Percentiles rank a stretch among this genome's conserved stretches.
These are phyloP conservation scores for Hyaloscypha hepaticicola DNA, from an alignment of 495 filamentous ascomycete genomes.

Conservation along the genomic window DNA sequence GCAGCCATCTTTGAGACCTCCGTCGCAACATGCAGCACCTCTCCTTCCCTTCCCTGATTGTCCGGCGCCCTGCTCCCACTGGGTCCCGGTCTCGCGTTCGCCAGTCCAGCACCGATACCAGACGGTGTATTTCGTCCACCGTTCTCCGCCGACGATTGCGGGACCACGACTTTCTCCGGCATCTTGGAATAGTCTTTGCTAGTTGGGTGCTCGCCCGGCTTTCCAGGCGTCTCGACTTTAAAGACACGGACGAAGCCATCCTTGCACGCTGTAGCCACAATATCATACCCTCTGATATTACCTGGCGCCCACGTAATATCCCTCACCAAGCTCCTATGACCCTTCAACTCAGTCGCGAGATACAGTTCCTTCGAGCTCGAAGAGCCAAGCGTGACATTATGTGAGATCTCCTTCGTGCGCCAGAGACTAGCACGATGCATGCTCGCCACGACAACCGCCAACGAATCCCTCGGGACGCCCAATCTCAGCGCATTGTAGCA, in stretches of 20 bases:
- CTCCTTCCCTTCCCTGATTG: conserved; percentile 35
- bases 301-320: conserved; percentile 93
- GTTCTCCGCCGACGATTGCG: conserved; percentile 21
- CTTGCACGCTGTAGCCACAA: conserved; percentile 88
- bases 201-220: conserved; percentile 26
- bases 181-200: conserved; percentile 24
- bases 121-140: conserved; percentile 36
- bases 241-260: conserved; percentile 88
- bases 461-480: conserved; percentile 68
- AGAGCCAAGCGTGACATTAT: conserved; percentile 44
- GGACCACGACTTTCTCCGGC: conserved; percentile 25
- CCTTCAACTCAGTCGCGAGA: conserved; percentile 68
- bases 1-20: conserved; percentile 53
- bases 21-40: conserved; percentile 46
- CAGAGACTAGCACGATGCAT: conserved; percentile 80
- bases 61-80: conserved; percentile 33
- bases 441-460: conserved; percentile 77
- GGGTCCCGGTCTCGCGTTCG: conserved; percentile 46
- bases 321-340: conserved; percentile 74
- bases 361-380: conserved; percentile 66
- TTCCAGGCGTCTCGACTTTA: conserved; percentile 62
- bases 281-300: conserved; percentile 80
- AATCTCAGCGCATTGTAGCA: conserved; percentile 74
- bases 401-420: conserved; percentile 63
- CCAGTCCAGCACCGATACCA: conserved; percentile 60